Conservation (phyloP, 768 basidiomycete species). For the Butyriboletus loyo region DNA sequence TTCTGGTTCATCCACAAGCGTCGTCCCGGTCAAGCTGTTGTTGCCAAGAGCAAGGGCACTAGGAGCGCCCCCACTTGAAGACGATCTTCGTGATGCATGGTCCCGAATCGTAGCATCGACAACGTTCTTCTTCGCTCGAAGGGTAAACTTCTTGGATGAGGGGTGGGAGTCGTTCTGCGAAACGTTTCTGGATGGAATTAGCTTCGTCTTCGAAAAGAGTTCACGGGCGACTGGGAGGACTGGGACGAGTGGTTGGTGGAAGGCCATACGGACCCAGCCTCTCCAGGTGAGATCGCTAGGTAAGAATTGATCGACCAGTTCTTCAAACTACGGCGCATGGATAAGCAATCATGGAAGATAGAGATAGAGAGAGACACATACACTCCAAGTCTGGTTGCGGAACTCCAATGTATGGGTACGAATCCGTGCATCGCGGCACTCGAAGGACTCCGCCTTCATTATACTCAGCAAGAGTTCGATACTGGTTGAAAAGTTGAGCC, state of each 20-base stretch:
- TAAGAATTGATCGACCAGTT: conserved; percentile 74
- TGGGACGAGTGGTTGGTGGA: conserved; percentile 74
- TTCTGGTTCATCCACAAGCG: conserved; percentile 44
- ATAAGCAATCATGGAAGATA: conserved; percentile 5
- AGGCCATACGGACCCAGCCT: conserved; percentile 81
- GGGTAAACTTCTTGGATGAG: conserved; percentile 18
- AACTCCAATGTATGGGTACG: conserved; percentile 79
- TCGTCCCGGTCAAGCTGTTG: conserved; percentile 26
- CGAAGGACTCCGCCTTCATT: conserved; percentile 81
- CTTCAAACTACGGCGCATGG: conserved; percentile 57
- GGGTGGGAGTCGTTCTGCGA: conserved; percentile 28
- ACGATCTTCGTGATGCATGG: conserved; percentile 15
- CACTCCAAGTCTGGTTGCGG: conserved; percentile 80
- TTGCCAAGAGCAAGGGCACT: background rate
- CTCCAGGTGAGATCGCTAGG: conserved; percentile 76
- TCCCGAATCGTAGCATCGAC: conserved; percentile 12
- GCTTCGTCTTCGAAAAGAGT: conserved; percentile 73
- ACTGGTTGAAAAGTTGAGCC: conserved; percentile 36
- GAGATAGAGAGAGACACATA: conserved; percentile 36
- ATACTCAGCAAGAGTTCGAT: conserved; percentile 73
- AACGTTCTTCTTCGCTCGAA: conserved; percentile 20
- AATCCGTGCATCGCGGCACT: conserved; percentile 75
- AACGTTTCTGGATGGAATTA: conserved; percentile 45
- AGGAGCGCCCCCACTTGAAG: conserved; percentile 16
- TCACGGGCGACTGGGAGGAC: conserved; percentile 78